Base-by-base conservation (phyloP, 2,329 filamentous ascomycete genomes). In the Coniochaeta ligniaria region DNA sequence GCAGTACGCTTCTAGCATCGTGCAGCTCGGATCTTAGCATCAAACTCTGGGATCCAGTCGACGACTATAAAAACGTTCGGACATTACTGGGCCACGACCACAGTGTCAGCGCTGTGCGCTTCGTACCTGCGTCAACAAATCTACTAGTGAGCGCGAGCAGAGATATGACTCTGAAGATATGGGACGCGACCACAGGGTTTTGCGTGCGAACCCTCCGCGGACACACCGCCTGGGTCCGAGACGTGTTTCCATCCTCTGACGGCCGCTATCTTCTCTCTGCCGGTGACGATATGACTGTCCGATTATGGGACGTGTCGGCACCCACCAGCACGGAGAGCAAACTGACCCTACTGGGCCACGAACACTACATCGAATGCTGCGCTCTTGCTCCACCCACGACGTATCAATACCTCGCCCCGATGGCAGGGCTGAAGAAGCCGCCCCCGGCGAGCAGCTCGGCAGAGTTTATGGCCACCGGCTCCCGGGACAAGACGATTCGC, bases 41-140 rank as follows among this genome's bases (percentile, higher is more conserved):
- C 75, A 96, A 96, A 74, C 79, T 97, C 24, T 98, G 93, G 93
- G 92, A 97, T 67, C 93, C 94, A 1, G 84, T 86, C 54, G 89
- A 96, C 71, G 91, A 95, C 62, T 97, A 97, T 77, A 96, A 96
- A 73, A 96, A 96, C 70, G 96, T 96, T 61, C 85, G 92, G 58
- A 97, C 93, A 1, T 80, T 97, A 24, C 89, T 90, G 0, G 93
- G 94, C 6, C 93, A 97, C 74, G 93, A 97, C 68, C 93, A 97
- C 73, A 95, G 89, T 65, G 91, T 97, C 59, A 94, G 90, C 66
- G 88, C 91, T 2, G 87, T 97, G 36, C 87, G 92, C 7, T 97
- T 97, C 72, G 88, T 96, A 43, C 92, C 92, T 2, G 92, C 88
- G 6, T 90, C 89, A 1, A 89, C 90, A 31, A 96, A 96, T 68